Base-by-base conservation (phyloP, 495 filamentous ascomycete species). In the Beverwykella pulmonaria region DNA sequence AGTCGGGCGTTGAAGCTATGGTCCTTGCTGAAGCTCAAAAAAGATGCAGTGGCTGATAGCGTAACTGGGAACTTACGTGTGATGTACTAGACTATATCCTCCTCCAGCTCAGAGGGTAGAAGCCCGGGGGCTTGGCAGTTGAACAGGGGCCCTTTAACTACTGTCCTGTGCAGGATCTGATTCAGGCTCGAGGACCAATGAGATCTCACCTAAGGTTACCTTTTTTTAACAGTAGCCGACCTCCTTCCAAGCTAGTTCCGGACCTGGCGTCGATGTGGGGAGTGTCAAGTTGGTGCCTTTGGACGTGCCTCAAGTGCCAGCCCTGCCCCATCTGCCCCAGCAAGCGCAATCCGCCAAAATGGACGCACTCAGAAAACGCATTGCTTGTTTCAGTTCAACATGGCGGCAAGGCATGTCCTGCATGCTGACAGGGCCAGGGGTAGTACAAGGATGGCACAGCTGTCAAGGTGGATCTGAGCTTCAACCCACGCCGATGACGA, bases 331-430 rank as follows among this genome's bases (percentile, higher is more conserved):
- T 58, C 53, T 32, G 30, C 50, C 39, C 47, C 46, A 46, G 55
- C 41, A 32, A 20, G n/a, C 44, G 55, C 53, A 53, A n/a, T 59
- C 66, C 66, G 60, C 59, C 41, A 58, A 58, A 46, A 46, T 54
- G 59, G 66, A 57, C 30, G 36, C 30, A 47, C 41, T 61, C n/a
- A 23, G 12, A 47, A 53, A 55, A 53, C 56, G 67, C 61, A 58
- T 69, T 65, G 60, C 53, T 61, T 30, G 67, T 69, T 69, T 69
- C 67, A 69, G 67, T 61, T 60, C 39, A 64, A 30, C 27, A 27
- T 26, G 54, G 66, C 53, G 34, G 59, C 50, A 59, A 59, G 53
- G 67, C 5, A 64, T 69, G 60, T 60, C 54, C 60, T 64, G 61
- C 67, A 65, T 52, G 67, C 53, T 60, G 60, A 64, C 67, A 19